Conservation (phyloP, 345 rosid genomes). For the Salix dunnii region DNA sequence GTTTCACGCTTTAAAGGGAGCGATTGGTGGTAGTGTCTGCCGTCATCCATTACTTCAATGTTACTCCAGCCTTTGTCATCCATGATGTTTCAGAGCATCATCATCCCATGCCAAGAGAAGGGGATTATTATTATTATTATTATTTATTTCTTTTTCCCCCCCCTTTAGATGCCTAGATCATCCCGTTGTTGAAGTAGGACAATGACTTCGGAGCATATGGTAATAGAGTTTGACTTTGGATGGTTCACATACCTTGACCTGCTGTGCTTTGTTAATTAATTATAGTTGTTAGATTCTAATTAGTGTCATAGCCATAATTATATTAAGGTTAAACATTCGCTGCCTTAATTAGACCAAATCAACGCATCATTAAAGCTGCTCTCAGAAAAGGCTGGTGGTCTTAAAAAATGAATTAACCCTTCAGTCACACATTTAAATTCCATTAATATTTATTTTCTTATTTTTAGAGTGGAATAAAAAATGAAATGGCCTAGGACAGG, state of each 20-base stretch:
- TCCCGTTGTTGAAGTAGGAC: constrained; percentile 6
- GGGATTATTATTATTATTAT: neutral
- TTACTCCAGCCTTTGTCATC: neutral
- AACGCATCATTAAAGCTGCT: neutral
- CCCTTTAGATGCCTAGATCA: neutral
- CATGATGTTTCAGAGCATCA: neutral
- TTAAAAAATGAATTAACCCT: neutral
- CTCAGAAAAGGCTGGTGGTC: neutral
- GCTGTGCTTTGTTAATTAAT: neutral
- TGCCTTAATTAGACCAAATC: neutral
- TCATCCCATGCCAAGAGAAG: constrained; percentile 13
- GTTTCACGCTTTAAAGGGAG: neutral
- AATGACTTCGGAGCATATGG: constrained; percentile 11
- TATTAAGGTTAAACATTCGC: neutral
- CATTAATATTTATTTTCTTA: neutral
- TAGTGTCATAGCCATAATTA: neutral
- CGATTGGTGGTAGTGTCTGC: neutral
- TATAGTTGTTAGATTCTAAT: neutral
- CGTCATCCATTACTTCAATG: neutral
- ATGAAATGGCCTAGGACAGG: neutral
- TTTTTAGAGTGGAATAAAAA: neutral
- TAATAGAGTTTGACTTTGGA: neutral
- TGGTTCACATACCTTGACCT: neutral
- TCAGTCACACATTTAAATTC: neutral
- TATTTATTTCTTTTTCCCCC: too few relatives aligned